Conservation (phyloP, 73 alveolate species). For the Durusdinium trenchii region DNA sequence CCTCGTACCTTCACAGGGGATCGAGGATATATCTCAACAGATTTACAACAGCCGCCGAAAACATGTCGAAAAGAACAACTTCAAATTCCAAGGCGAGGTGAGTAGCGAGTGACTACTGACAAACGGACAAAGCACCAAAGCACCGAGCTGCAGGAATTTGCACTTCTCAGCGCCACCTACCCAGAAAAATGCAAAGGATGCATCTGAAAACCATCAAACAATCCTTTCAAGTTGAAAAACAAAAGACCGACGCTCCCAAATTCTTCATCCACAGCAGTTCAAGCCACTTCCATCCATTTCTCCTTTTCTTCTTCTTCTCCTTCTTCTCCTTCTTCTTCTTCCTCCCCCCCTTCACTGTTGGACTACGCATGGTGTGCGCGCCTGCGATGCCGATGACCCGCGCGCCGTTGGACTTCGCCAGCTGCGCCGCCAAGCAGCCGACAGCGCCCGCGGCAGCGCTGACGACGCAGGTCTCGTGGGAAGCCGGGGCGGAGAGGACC, state of each 20-base stretch:
- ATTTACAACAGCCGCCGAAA: too few species aligned
- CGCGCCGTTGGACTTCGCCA: slow-evolving; percentile 96
- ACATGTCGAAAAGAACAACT: too few species aligned
- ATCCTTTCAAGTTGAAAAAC: neutral
- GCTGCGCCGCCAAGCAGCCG: slow-evolving; percentile 97
- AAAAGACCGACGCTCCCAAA: neutral
- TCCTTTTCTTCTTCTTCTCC: neutral
- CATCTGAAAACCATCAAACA: neutral
- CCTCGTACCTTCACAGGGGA: too few species aligned
- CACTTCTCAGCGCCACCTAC: slow-evolving; percentile 95
- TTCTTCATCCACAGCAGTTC: neutral
- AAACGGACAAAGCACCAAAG: neutral
- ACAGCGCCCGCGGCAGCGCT: slow-evolving; percentile 98
- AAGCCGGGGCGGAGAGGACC: slow-evolving; percentile 73
- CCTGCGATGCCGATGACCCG: slow-evolving; percentile 97
- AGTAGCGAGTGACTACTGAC: too few species aligned
- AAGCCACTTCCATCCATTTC: neutral
- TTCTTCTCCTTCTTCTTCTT: neutral
- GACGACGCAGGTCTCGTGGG: slow-evolving; percentile 96
- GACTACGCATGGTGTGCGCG: neutral
- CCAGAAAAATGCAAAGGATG: neutral
- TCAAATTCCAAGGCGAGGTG: too few species aligned
- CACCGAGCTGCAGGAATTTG: slow-evolving; percentile 33
- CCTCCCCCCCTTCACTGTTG: neutral
- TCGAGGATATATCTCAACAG: too few species aligned